Percentiles rank a stretch among this genome's conserved stretches.
Conservation (phyloP, 805 yeast species). For the Grigorovia humatica region DNA sequence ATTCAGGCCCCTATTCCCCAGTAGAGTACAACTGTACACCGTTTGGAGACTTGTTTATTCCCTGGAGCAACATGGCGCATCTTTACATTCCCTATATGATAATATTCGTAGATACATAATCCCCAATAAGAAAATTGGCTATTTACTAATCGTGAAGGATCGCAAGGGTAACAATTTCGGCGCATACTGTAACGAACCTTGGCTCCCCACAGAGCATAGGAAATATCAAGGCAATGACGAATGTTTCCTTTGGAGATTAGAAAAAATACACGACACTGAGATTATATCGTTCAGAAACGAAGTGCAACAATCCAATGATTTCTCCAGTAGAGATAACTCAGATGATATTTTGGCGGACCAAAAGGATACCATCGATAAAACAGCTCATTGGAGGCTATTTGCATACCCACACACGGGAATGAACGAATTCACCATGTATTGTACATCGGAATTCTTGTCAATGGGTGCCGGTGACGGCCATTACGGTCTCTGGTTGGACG, state of each 20-base stretch:
- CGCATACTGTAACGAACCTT: slow-evolving; percentile 62
- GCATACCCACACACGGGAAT: slow-evolving; percentile 84
- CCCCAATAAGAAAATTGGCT: slow-evolving; percentile 45
- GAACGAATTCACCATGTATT: slow-evolving; percentile 77
- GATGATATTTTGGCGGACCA: no score
- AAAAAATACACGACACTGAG: slow-evolving; percentile 29
- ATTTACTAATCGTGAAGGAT: slow-evolving; percentile 65
- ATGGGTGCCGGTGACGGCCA: slow-evolving; percentile 91
- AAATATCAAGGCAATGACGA: slow-evolving; percentile 90
- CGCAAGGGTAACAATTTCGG: slow-evolving; percentile 59
- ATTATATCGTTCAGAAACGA: slow-evolving; percentile 3
- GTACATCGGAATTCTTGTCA: slow-evolving; percentile 66
- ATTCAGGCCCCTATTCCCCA: slow-evolving; percentile 61
- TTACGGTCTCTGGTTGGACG: slow-evolving; percentile 84
- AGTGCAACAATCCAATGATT: not conserved
- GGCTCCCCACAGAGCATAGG: slow-evolving; percentile 59
- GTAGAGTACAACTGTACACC: slow-evolving; percentile 65
- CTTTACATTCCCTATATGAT: slow-evolving; percentile 66
- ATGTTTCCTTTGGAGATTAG: slow-evolving; percentile 84
- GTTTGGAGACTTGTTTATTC: slow-evolving; percentile 74
- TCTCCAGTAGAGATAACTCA: not conserved
- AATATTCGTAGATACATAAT: slow-evolving; percentile 33
- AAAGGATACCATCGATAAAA: no score
- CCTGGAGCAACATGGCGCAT: slow-evolving; percentile 88
- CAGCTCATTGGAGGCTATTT: slow-evolving; percentile 47